phyloP scores from a whole-genome alignment of 768 basidiomycete genomes.

The Lactifluus rugatus region DNA sequence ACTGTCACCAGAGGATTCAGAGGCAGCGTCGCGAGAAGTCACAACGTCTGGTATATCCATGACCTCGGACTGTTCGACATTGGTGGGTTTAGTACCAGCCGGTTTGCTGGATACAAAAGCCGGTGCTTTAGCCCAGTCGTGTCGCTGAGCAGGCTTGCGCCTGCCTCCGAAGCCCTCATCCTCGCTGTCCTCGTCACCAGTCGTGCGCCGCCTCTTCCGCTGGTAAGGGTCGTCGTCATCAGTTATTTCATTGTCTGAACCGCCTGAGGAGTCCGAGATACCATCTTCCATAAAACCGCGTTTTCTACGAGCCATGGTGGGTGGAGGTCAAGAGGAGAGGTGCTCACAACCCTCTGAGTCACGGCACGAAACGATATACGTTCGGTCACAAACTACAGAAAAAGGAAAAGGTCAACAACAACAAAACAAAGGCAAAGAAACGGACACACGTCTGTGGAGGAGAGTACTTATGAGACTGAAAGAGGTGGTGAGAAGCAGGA shows the following conservation, averaged over 20 bases:
- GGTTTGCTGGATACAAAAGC: slow-evolving; percentile 55
- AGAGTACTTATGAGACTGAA: not conserved
- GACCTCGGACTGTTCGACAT: slow-evolving; percentile 33
- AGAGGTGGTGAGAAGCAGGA: not conserved
- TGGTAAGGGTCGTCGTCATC: slow-evolving; percentile 69
- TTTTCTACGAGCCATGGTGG: slow-evolving; percentile 64
- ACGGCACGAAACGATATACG: not conserved
- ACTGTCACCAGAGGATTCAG: slow-evolving; percentile 32
- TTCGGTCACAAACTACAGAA: not conserved
- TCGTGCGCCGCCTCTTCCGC: slow-evolving; percentile 53
- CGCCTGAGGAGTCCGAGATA: slow-evolving; percentile 58
- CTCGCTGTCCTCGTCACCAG: slow-evolving; percentile 64
- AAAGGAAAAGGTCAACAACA: not conserved
- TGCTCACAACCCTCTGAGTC: not conserved
- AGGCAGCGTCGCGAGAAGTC: slow-evolving; percentile 22
- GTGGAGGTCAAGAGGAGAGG: not conserved
- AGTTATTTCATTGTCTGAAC: slow-evolving; percentile 43
- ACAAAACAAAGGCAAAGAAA: not conserved
- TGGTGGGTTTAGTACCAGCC: slow-evolving; percentile 14
- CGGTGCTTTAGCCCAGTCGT: slow-evolving; percentile 69
- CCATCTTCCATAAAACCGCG: slow-evolving; percentile 63
- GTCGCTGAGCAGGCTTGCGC: slow-evolving; percentile 32
- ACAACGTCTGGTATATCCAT: slow-evolving; percentile 27
- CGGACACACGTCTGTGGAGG: not conserved
- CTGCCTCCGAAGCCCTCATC: slow-evolving; percentile 26